These are phyloP conservation scores for Borealophlyctis nickersoniae DNA, from an alignment of 192 early-diverging fungal species.

Conservation along the genomic window DNA sequence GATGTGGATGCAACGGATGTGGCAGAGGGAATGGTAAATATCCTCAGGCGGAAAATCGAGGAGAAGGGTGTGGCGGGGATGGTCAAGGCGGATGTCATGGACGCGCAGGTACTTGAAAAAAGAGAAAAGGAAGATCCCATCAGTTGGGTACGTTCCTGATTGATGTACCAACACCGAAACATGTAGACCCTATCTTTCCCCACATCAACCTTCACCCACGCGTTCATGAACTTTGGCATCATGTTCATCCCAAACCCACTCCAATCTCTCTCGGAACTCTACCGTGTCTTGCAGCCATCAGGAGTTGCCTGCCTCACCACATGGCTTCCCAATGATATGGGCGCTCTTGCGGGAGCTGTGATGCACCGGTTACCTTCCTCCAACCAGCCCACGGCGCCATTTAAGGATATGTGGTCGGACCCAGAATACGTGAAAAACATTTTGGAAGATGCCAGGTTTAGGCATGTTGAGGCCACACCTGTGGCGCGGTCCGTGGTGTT, in stretches of 20 bases:
- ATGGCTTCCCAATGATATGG: neutral
- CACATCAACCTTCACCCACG: neutral
- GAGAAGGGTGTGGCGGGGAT: neutral
- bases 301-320: neutral
- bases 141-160: neutral
- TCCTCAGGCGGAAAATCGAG: neutral
- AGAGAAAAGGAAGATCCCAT: neutral
- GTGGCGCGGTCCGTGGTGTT: too few species aligned
- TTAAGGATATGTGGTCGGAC: too few species aligned
- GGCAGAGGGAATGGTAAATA: neutral
- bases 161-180: neutral
- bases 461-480: too few species aligned
- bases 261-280: neutral
- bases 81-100: neutral
- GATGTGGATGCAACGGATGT: neutral
- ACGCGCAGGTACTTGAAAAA: neutral
- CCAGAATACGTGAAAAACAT: too few species aligned
- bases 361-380: neutral
- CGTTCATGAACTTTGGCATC: slow-evolving; percentile 1
- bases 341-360: neutral
- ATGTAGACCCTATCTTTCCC: neutral
- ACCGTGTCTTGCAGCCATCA: neutral
- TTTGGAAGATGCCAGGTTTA: too few species aligned
- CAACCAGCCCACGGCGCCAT: too few species aligned
- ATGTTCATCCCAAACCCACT: neutral